These are phyloP conservation scores for Platanthera zijinensis DNA, from an alignment of 106 monocot genomes.

Conservation along the genomic window DNA sequence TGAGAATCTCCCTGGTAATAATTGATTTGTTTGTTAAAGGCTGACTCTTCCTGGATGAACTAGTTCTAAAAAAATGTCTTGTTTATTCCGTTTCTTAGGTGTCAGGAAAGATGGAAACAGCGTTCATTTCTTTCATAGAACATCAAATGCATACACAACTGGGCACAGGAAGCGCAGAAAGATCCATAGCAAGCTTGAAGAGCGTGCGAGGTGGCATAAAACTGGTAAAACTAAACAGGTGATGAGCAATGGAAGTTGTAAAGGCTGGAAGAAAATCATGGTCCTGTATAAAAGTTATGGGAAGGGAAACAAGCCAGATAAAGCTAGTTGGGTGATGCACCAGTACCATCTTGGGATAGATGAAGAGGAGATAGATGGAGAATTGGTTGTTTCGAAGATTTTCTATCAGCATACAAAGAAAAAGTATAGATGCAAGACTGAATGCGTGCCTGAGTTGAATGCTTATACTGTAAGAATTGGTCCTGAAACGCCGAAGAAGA, in stretches of 20 bases:
- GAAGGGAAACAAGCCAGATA: conserved; percentile 55
- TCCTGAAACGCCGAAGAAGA: conserved; percentile 70
- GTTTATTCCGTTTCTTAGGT: conserved; percentile 15
- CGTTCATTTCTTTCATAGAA: conserved; percentile 74
- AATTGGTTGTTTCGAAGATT: conserved; percentile 81
- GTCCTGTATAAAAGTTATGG: conserved; percentile 65
- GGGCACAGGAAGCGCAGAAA: conserved; percentile 81
- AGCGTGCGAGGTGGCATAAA: conserved; percentile 85
- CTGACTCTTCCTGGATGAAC: no score
- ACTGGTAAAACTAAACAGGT: conserved; percentile 86
- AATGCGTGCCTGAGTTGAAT: conserved; percentile 4
- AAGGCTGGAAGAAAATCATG: conserved; percentile 95
- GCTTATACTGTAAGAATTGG: conserved; percentile 14
- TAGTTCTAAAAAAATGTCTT: no score
- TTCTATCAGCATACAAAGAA: conserved; percentile 51
- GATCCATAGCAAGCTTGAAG: conserved; percentile 34
- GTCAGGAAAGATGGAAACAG: conserved; percentile 77
- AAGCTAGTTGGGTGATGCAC: conserved; percentile 94
- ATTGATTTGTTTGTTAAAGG: background rate
- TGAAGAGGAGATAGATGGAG: conserved; percentile 83
- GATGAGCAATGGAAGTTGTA: conserved; percentile 55
- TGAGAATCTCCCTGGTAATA: conserved; percentile 88
- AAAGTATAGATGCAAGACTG: conserved; percentile 25
- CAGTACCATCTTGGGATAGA: conserved; percentile 87
- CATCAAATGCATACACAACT: conserved; percentile 73